A percentile compares a stretch with the other conserved stretches of the same genome.
These are phyloP conservation scores for Medicago ruthenica DNA, from an alignment of 306 rosid species.

Conservation along the genomic window DNA sequence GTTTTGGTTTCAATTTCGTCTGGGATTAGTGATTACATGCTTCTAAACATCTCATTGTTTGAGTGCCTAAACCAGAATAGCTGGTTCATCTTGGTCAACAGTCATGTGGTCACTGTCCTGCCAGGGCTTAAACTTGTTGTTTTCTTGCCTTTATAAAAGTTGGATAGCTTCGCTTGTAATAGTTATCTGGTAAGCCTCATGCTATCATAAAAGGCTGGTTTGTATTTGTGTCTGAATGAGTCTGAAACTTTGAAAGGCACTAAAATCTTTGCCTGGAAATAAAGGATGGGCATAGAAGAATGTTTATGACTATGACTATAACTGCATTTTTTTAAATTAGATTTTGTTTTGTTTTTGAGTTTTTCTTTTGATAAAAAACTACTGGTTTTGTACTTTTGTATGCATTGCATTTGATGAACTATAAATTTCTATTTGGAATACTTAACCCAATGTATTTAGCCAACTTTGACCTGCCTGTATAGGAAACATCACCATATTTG, in stretches of 20 bases:
- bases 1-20: constrained; percentile 14
- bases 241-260: background rate
- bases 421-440: background rate
- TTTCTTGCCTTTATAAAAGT: background rate
- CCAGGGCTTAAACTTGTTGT: background rate
- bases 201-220: background rate
- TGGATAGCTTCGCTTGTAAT: background rate
- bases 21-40: background rate
- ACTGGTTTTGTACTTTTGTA: background rate
- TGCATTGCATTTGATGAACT: background rate
- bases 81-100: constrained; percentile 2
- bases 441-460: background rate
- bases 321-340: too few relatives aligned
- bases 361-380: background rate
- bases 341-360: too few relatives aligned
- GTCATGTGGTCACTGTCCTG: constrained; percentile 1
- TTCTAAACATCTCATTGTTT: constrained; percentile 32
- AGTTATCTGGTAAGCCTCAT: background rate
- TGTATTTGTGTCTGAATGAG: background rate
- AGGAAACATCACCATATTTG: background rate
- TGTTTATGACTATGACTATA: background rate
- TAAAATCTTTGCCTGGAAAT: background rate
- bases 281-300: background rate
- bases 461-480: background rate
- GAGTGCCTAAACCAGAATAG: constrained; percentile 11